These are phyloP conservation scores for Rubia yunnanensis DNA, from an alignment of 257 asterid genomes.

Conservation along the genomic window DNA sequence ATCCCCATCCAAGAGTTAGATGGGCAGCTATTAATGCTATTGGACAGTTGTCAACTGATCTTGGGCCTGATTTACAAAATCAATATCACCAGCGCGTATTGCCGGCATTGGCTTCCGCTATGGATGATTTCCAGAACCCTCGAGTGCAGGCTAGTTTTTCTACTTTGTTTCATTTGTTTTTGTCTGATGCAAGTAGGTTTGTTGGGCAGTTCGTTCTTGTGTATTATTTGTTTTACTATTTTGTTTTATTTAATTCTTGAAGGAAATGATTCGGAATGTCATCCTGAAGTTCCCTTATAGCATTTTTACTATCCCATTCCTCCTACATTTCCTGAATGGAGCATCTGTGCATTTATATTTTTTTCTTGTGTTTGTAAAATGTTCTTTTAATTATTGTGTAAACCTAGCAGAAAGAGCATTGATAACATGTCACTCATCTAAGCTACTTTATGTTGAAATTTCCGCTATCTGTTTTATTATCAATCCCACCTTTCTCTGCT, in stretches of 20 bases:
- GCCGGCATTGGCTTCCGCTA: slow-evolving; percentile 77
- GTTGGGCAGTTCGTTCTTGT: background rate
- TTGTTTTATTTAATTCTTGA: background rate
- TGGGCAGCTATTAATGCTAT: slow-evolving; percentile 99
- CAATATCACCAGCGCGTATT: slow-evolving; percentile 69
- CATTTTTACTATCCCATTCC: background rate
- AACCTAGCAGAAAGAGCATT: background rate
- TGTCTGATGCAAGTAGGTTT: background rate
- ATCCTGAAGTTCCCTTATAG: background rate
- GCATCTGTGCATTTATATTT: background rate
- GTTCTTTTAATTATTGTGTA: background rate
- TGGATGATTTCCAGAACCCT: slow-evolving; percentile 94
- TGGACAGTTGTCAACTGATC: slow-evolving; percentile 95
- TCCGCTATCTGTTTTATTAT: background rate
- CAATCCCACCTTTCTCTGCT: background rate
- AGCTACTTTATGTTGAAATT: background rate
- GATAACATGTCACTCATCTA: background rate
- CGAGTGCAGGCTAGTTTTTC: slow-evolving; percentile 71
- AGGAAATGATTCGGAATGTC: background rate
- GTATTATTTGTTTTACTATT: background rate
- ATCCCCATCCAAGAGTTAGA: slow-evolving; percentile 94
- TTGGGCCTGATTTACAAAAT: slow-evolving; percentile 95
- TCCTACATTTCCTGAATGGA: background rate
- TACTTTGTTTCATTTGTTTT: background rate
- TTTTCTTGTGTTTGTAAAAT: background rate